phyloP scores from a whole-genome alignment of 345 rosid genomes.

The Crucihimalaya himalaica region DNA sequence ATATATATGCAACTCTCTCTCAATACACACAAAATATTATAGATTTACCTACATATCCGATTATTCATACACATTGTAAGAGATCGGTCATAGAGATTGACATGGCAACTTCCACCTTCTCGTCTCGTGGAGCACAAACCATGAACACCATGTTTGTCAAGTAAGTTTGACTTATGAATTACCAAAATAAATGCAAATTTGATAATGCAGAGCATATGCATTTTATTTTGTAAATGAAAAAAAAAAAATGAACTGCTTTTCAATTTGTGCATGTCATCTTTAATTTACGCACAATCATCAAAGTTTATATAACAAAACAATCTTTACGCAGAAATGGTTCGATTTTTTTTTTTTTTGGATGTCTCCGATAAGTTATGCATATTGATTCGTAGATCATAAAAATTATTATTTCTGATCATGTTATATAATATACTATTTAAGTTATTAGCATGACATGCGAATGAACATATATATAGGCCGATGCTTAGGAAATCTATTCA shows the following conservation, averaged over 20 bases:
- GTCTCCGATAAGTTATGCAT: not conserved
- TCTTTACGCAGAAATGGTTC: no score
- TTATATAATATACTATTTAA: not conserved
- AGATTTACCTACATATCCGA: not conserved
- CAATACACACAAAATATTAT: not conserved
- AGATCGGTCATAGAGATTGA: conserved; percentile 16
- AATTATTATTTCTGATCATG: not conserved
- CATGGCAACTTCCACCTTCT: conserved; percentile 42
- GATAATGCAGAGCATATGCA: not conserved
- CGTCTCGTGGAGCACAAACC: conserved; percentile 42
- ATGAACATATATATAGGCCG: conserved; percentile 25
- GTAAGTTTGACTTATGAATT: not conserved
- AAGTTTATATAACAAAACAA: no score
- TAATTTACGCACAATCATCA: not conserved
- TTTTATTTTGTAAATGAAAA: not conserved
- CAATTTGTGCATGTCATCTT: not conserved
- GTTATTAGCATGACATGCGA: conserved; percentile 1
- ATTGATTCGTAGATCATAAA: not conserved
- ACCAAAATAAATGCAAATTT: no score
- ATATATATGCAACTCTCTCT: conserved; percentile 14
- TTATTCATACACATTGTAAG: conserved; percentile 11
- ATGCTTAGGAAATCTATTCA: conserved; percentile 41
- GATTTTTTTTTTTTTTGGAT: no score
- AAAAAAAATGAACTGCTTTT: not conserved
- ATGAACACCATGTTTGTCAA: conserved; percentile 38